Evolutionary conservation across 345 rosid species (phyloP), one percentile per base, ranked within the genome.

Genomic region (Noccaea bulbosa): DNA sequence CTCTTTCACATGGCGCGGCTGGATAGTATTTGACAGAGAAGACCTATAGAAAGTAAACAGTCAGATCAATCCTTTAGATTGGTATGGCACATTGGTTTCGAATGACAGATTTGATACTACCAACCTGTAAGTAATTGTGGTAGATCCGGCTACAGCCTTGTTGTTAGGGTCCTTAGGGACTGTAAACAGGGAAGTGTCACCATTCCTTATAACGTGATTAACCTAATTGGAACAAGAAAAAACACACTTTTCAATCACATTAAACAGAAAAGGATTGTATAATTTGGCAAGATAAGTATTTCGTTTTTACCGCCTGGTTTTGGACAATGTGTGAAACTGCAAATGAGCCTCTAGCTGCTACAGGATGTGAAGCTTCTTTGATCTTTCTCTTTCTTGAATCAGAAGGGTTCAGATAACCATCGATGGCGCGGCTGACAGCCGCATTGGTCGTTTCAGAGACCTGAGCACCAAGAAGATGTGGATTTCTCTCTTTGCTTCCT

Each of bases 401-500:
- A 37, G 66, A 62, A 47, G 81, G 62, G 40, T 78, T 71, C 43
- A 80, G 82, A 74, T 67, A 87, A 56, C 89, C 85, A 73, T 88
- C 83, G 55, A 88, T 69, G 55, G 90, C 88, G 47, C 81, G 85
- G 61, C 56, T 81, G 59, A 87, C 80, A 54, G 95, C 88, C 0
- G 86, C 96, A 81, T 86, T 88, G 45, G 96, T 84, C 8, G 91
- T 64, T 39, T 78, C 70, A 67, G 81, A 68, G 64, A 72, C 77
- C 54, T 60, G 87, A 61, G 79, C 86, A 58, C 62, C 85, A 71
- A 80, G 69, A 32, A 86, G 78, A 27, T 27, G 30, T 59, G 85
- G 74, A 59, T 55, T 72, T 72, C 88, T 81, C 61, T 87, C 95
- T 74, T 87, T 84, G 65, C 89, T 88, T 72, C 87, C 97, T 72